Conservation (phyloP, 2,329 filamentous ascomycete genomes). For the Colletotrichum truncatum region DNA sequence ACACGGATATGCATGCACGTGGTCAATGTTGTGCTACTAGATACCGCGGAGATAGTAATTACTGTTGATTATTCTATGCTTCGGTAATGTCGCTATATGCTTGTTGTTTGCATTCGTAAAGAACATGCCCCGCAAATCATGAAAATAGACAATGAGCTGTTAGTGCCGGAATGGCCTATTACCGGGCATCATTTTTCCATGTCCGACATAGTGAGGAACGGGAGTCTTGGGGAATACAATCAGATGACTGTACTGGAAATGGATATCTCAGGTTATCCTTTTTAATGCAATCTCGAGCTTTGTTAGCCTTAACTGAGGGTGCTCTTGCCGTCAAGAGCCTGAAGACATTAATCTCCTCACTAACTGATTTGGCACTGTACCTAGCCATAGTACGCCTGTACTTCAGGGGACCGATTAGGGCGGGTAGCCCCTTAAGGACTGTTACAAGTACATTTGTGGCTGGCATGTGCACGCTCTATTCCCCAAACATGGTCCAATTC, state of each 20-base stretch:
- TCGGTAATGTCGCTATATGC: background rate
- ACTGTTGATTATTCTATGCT: background rate
- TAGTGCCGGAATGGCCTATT: background rate
- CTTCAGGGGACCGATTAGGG: too few relatives aligned
- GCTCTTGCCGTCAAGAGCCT: too few relatives aligned
- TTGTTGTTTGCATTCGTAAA: background rate
- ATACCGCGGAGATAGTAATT: background rate
- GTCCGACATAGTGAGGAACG: background rate
- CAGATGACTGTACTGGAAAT: background rate
- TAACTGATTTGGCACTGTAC: too few relatives aligned
- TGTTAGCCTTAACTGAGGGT: too few relatives aligned
- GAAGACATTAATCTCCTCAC: too few relatives aligned
- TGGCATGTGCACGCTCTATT: too few relatives aligned
- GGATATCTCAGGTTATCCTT: too few relatives aligned
- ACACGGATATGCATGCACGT: background rate
- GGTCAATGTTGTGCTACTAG: background rate
- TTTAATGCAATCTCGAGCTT: too few relatives aligned
- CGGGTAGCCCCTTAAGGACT: too few relatives aligned
- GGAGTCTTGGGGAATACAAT: background rate
- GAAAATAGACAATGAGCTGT: background rate
- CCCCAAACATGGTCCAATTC: too few relatives aligned
- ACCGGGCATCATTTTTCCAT: background rate
- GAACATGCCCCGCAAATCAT: background rate
- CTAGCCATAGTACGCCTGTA: too few relatives aligned
- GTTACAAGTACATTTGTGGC: too few relatives aligned